Base-by-base conservation (phyloP, 176 grass and related monocot species). In the barley (Hordeum vulgare) region DNA sequence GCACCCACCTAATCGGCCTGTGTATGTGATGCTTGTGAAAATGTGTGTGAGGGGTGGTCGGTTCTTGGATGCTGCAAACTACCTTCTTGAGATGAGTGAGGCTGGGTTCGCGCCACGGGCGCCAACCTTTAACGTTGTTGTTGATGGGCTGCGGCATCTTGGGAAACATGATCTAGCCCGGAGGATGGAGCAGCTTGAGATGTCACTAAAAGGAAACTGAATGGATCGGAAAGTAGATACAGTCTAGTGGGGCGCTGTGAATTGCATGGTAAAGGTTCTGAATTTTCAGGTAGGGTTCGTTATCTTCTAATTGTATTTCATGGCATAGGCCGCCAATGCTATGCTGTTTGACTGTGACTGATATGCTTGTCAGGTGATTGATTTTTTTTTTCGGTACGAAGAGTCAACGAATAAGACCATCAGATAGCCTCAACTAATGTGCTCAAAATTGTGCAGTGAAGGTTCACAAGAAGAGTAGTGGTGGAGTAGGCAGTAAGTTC, bases 1-100 rank as follows among this genome's bases (percentile, higher is more conserved):
- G 4, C 96, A 95, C 62, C 85, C 85, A 0, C 87, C 93, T 0
- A 93, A 93, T 81, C 89, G 93, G n/a, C 93, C 96, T 17, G 93
- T 98, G 10, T 95, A 93, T 84, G 92, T 88, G 24, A 98, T 98
- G 96, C 89, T 98, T 85, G 87, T 98, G 61, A 95, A 98, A 86
- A 95, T 98, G 96, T 95, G 86, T 40, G 89, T 87, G 71, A 90
- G 93, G 17, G 93, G 93, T 11, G 93, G 93, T 73, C 88, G 83
- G 49, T 98, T 90, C 56, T 58, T 91, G 13, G 87, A 98, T 81
- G 93, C 93, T 27, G 88, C 87, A 37, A 95, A 95, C 27, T 98
- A 94, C 82, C 86, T 95, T 40, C 40, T 94, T 63, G 96, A 98
- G 85, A 98, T 98, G 96, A 91, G 73, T 29, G 91, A 95, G 60